Conservation (phyloP, 1,284 basidiomycete species). For the Gomphus sp. region DNA sequence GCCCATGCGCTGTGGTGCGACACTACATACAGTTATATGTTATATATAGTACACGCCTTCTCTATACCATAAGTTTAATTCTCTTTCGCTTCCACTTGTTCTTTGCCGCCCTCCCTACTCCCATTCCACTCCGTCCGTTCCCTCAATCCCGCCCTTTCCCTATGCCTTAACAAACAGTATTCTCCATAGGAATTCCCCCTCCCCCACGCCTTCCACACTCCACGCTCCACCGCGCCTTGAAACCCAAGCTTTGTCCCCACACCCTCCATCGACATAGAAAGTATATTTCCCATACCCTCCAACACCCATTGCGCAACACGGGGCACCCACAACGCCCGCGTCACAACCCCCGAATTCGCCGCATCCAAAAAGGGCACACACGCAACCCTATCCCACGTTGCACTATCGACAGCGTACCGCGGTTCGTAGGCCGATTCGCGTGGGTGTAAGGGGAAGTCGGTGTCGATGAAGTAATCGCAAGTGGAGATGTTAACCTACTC, state of each 20-base stretch:
- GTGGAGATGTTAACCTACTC: constrained; percentile 58
- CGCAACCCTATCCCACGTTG: constrained; percentile 65
- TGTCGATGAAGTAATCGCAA: constrained; percentile 85
- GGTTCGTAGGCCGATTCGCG: constrained; percentile 53
- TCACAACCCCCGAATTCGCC: constrained; percentile 58
- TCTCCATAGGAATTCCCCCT: constrained; percentile 34
- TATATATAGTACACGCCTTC: too few relatives aligned
- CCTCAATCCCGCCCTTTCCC: constrained; percentile 13
- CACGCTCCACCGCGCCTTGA: too few relatives aligned
- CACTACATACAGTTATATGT: too few relatives aligned
- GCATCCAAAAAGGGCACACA: constrained; percentile 81
- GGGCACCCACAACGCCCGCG: constrained; percentile 70
- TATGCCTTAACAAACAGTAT: constrained; percentile 34
- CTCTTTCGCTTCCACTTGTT: too few relatives aligned
- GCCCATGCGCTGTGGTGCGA: too few relatives aligned
- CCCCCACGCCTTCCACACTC: too few relatives aligned
- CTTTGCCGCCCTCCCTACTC: too few relatives aligned
- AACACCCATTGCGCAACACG: constrained; percentile 61
- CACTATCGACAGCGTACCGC: constrained; percentile 56
- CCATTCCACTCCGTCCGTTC: too few relatives aligned
- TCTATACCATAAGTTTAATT: too few relatives aligned
- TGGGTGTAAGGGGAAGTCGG: constrained; percentile 70
- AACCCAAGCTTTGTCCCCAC: too few relatives aligned
- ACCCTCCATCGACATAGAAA: too few relatives aligned
- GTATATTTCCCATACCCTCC: too few relatives aligned